Evolutionary conservation across 169 alveolate species (phyloP), one percentile per base, ranked within the genome.

Genomic region (Babesia divergens): DNA sequence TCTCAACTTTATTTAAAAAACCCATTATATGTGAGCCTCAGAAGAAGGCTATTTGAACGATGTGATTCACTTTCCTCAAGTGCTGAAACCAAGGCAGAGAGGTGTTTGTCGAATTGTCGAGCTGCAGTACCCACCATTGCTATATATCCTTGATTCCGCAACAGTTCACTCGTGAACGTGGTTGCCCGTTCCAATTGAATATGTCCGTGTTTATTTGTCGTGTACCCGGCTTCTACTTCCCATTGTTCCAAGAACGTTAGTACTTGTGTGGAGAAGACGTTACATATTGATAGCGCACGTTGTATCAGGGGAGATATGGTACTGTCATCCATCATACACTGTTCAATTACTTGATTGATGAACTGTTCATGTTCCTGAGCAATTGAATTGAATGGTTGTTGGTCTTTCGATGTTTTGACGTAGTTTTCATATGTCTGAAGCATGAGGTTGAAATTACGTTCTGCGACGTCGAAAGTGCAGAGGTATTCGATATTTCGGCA

Each of bases 191-290:
- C 67, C 54, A 51, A 31, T 3, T 18, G 29, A 2, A 6, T 55
- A 18, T 13, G 8, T 11, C 51, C 37, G 7, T 32, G 28, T 2
- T 31, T 26, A 14, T 20, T 24, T 20, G 26, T n/a, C 20, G 60
- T 16, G 4, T 24, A 26, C 22, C 44, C 62, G 20, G 31, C 13
- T 5, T 55, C 82, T n/a, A 44, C 31, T 20, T 49, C 32, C n/a
- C 46, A 26, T 43, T 53, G 69, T 16, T 79, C 84, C 29, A 66
- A 56, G 56, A 84, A 84, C 51, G 62, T 59, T 40, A 77, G 51
- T 16, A 84, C 82, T 56, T 84, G 88, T 24, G 86, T 77, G 0
- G 91, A 68, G 54, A 84, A 84, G 46, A 77, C 59, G 62, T 55
- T 75, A 16, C 84, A 60, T 38, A 84, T 38, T 20, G 86, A 84